Conservation (phyloP, 2,329 filamentous ascomycete species). For the Exophiala bonariae region DNA sequence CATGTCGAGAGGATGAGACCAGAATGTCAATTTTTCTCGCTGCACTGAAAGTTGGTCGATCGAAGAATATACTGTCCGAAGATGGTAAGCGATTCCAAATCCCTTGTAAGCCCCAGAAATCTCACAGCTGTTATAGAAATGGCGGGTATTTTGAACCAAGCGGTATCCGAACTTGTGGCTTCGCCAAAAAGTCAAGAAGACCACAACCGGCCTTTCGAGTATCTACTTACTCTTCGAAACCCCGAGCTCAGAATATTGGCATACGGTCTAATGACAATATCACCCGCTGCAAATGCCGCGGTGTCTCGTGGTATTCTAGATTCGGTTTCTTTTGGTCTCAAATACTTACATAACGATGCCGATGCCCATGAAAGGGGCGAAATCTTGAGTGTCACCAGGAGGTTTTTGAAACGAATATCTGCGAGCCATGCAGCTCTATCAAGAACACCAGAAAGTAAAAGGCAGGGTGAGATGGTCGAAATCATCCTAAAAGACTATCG, state of each 20-base stretch:
- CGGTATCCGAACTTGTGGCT: neutral
- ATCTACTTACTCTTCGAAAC: conserved; percentile 49
- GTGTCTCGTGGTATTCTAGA: conserved; percentile 64
- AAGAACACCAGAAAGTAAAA: conserved; percentile 1
- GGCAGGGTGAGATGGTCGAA: neutral
- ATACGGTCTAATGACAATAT: conserved; percentile 75
- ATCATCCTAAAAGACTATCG: conserved; percentile 12
- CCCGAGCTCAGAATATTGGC: conserved; percentile 74
- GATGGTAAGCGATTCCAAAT: conserved; percentile 9
- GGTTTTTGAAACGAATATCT: conserved; percentile 48
- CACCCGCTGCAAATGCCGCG: conserved; percentile 71
- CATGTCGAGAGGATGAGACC: conserved; percentile 5
- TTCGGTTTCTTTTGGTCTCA: conserved; percentile 65
- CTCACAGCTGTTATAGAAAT: conserved; percentile 4
- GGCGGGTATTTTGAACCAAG: conserved; percentile 8
- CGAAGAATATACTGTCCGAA: conserved; percentile 15
- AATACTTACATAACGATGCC: conserved; percentile 75
- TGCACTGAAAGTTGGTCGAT: conserved; percentile 21
- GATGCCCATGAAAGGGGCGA: conserved; percentile 86
- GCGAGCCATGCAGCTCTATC: conserved; percentile 4
- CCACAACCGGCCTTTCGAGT: conserved; percentile 28
- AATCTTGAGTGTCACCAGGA: conserved; percentile 70
- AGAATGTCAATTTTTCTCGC: conserved; percentile 20
- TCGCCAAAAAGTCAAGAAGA: neutral
- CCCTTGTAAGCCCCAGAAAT: neutral